Conservation (phyloP, 768 basidiomycete genomes). For the Filobasidium floriforme region DNA sequence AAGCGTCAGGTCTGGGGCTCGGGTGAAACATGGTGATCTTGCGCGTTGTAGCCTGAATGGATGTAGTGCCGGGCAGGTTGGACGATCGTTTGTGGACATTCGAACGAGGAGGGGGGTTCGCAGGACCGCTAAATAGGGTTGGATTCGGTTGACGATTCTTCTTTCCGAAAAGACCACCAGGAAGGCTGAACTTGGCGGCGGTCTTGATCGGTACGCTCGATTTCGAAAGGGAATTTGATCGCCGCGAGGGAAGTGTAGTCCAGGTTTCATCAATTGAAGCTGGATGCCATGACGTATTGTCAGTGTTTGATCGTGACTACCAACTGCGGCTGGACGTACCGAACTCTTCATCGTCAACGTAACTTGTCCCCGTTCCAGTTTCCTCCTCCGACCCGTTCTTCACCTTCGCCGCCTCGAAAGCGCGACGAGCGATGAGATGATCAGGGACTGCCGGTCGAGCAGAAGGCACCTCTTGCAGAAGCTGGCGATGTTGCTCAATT, state of each 20-base stretch:
- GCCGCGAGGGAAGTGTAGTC: not conserved
- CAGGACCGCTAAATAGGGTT: not conserved
- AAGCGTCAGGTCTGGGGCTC: not conserved
- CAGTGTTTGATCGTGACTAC: too few relatives aligned
- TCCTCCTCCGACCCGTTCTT: too few relatives aligned
- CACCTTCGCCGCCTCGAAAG: too few relatives aligned
- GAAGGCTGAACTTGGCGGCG: not conserved
- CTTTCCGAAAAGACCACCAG: not conserved
- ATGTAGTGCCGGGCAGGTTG: too few relatives aligned
- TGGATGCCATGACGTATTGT: not conserved
- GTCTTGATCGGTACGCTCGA: not conserved
- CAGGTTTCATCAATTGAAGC: not conserved
- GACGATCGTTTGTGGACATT: too few relatives aligned
- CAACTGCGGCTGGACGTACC: too few relatives aligned
- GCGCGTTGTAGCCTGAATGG: not conserved
- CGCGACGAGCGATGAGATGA: too few relatives aligned
- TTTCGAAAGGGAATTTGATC: not conserved
- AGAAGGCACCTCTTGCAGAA: too few relatives aligned
- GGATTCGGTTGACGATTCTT: not conserved
- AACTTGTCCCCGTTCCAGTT: too few relatives aligned
- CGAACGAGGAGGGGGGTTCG: not conserved
- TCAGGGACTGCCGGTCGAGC: too few relatives aligned
- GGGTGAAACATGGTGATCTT: constrained; percentile 2
- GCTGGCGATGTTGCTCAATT: too few relatives aligned
- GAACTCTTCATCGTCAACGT: too few relatives aligned